A percentile compares a stretch with the other conserved stretches of the same genome.
These are phyloP conservation scores for Cerrena zonata DNA, from an alignment of 1,284 basidiomycete species.

Conservation along the genomic window DNA sequence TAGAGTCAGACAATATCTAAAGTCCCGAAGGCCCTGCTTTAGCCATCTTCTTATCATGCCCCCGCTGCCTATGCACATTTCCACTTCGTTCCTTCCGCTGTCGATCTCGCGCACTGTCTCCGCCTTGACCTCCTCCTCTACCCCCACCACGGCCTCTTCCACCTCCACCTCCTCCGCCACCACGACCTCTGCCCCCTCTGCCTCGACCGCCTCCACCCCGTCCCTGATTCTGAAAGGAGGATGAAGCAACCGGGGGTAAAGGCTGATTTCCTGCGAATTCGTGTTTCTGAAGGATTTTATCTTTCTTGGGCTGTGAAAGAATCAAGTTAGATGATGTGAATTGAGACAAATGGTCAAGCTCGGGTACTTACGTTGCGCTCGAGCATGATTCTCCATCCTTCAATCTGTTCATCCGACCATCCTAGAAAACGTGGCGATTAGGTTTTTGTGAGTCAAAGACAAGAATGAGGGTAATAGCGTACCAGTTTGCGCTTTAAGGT, in stretches of 20 bases:
- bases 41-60: slow-evolving; percentile 74
- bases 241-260: slow-evolving; percentile 13
- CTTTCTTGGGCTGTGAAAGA: slow-evolving; percentile 59
- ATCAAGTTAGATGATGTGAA: slow-evolving; percentile 3
- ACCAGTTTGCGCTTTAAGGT: slow-evolving; percentile 65
- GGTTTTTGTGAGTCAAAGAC: slow-evolving; percentile 1
- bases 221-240: slow-evolving; percentile 11
- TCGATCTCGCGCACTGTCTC: slow-evolving; percentile 38
- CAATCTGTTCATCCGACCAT: slow-evolving; percentile 75
- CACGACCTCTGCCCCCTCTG: slow-evolving; percentile 25
- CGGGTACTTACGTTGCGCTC: slow-evolving; percentile 66
- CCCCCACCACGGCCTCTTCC: slow-evolving; percentile 33
- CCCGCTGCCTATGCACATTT: slow-evolving; percentile 62
- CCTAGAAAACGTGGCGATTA: slow-evolving; percentile 32
- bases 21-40: no score
- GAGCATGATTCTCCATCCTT: slow-evolving; percentile 84
- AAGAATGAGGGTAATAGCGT: slow-evolving; percentile 7
- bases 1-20: no score
- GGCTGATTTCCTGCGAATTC: slow-evolving; percentile 65
- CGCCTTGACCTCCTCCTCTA: slow-evolving; percentile 32
- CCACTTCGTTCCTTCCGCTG: slow-evolving; percentile 60
- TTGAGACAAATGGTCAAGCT: slow-evolving; percentile 4
- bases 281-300: slow-evolving; percentile 63
- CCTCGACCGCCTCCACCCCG: slow-evolving; percentile 17
- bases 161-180: slow-evolving; percentile 30